Conservation (phyloP, 116 monocot genomes). For the Dioscorea cayenensis region DNA sequence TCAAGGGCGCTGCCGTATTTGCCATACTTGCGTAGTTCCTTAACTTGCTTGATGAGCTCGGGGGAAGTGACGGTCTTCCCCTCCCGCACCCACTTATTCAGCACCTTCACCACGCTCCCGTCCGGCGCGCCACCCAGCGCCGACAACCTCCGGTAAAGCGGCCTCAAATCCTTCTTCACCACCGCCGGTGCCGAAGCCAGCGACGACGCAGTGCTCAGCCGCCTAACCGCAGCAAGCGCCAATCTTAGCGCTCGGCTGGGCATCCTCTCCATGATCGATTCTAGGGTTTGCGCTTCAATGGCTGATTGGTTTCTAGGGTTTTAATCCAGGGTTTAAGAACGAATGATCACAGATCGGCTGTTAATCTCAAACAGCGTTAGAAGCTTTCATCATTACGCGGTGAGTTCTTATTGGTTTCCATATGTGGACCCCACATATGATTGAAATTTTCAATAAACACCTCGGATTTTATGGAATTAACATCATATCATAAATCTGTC, state of each 20-base stretch:
- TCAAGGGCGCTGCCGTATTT: conserved; percentile 8
- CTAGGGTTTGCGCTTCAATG: neutral
- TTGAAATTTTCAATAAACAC: no score
- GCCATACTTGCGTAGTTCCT: conserved; percentile 40
- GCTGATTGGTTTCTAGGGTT: neutral
- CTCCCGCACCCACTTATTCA: conserved; percentile 58
- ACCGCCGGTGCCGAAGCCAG: neutral
- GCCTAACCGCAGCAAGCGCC: conserved; percentile 1
- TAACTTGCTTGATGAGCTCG: conserved; percentile 29
- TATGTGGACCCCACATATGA: no score
- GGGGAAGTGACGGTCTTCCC: conserved; percentile 15
- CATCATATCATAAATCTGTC: no score
- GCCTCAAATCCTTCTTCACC: neutral
- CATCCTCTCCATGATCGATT: conserved; percentile 10
- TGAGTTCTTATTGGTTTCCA: no score
- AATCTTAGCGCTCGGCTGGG: neutral
- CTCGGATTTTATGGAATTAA: no score
- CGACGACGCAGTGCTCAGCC: conserved; percentile 9
- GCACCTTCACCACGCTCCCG: conserved; percentile 37
- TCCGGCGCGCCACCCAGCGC: conserved; percentile 24
- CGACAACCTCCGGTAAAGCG: conserved; percentile 51
- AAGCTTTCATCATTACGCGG: no score
- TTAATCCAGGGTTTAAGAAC: neutral
- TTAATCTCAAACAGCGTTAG: no score
- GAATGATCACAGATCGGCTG: no score